Evolutionary conservation across 306 rosid species (phyloP).

Genomic region (Quercus robur): DNA sequence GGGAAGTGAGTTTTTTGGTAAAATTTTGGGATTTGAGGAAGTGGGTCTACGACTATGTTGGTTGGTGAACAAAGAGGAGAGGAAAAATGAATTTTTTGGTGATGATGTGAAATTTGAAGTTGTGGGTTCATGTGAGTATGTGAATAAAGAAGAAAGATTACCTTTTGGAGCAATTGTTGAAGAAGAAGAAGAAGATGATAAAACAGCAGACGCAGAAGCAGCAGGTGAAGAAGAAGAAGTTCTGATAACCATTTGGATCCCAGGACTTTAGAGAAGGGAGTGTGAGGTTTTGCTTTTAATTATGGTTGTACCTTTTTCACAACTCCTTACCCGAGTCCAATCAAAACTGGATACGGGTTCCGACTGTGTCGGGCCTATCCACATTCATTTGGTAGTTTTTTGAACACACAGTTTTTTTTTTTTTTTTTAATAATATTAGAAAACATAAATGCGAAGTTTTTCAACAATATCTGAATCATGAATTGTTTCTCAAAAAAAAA

Average conservation of each 20-base stretch:
- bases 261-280: background rate
- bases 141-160: slow-evolving; percentile 21
- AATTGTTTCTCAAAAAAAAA: too few species aligned
- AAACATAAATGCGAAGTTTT: too few species aligned
- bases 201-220: background rate
- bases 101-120: background rate
- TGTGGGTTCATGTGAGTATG: background rate
- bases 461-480: too few species aligned
- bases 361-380: too few species aligned
- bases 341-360: too few species aligned
- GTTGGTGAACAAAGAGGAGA: slow-evolving; percentile 9
- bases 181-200: background rate
- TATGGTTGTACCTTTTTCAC: too few species aligned
- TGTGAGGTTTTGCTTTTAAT: too few species aligned
- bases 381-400: too few species aligned
- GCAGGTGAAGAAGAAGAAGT: background rate
- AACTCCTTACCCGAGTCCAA: too few species aligned
- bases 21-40: slow-evolving; percentile 5
- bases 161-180: background rate
- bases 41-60: background rate
- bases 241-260: slow-evolving; percentile 2
- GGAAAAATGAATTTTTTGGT: background rate
- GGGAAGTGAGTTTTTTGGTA: background rate
- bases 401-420: too few species aligned
- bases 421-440: too few species aligned